Percentiles rank a stretch among this genome's conserved stretches.
These are phyloP conservation scores for Asterochloris erici DNA, from an alignment of 139 green algal species.

Conservation along the genomic window DNA sequence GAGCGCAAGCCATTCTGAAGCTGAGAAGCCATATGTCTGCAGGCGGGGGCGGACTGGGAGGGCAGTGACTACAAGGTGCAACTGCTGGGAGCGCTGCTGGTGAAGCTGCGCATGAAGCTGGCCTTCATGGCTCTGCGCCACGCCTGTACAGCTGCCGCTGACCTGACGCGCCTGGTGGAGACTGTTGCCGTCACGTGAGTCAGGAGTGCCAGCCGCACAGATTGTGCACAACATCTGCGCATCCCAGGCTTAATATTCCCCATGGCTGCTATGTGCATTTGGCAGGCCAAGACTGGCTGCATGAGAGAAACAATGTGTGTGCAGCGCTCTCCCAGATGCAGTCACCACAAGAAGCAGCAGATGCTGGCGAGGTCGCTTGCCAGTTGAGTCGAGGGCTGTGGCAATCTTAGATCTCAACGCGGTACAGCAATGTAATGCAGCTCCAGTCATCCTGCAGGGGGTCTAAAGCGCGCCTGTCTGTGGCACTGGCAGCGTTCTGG, in stretches of 20 bases:
- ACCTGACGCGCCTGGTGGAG: background rate
- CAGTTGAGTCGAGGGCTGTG: background rate
- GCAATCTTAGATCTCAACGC: background rate
- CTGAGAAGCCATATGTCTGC: background rate
- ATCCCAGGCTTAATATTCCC: background rate
- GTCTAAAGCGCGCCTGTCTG: background rate
- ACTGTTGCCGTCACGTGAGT: background rate
- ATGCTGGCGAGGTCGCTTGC: too few species aligned
- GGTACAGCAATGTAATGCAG: background rate
- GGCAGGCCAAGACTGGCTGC: background rate
- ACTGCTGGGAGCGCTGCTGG: background rate
- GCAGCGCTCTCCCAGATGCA: too few species aligned
- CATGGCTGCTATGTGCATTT: background rate
- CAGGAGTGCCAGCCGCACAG: background rate
- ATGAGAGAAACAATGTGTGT: background rate
- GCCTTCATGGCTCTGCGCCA: constrained; percentile 1
- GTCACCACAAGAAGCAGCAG: too few species aligned
- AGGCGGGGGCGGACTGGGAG: background rate
- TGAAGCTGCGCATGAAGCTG: constrained; percentile 8
- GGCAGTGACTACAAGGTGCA: constrained; percentile 16
- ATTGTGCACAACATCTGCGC: background rate
- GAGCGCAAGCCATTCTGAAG: background rate
- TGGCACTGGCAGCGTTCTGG: constrained; percentile 1
- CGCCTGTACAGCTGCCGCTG: background rate
- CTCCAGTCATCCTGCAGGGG: background rate